Base-by-base conservation (phyloP, 345 rosid species). In the Eucalyptus pumila region DNA sequence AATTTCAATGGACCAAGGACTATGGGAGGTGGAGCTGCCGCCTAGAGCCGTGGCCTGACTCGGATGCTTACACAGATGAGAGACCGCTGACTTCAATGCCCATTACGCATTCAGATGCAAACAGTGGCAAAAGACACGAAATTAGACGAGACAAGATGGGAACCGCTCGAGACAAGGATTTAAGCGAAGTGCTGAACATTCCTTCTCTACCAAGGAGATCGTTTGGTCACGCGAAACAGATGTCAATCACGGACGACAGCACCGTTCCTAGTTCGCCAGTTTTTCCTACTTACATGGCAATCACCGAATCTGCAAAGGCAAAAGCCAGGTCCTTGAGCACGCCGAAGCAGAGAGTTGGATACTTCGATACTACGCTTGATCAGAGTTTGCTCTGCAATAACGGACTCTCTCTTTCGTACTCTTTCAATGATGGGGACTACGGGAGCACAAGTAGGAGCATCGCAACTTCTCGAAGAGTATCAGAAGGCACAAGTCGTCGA, bases 241-340 rank as follows among this genome's bases (percentile, higher is more conserved):
- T 88, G 88, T 69, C 88, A 5, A 50, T 87, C 52, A 92, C 90
- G 15, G 96, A 93, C 1, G 95, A 93, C 8, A 89, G 89, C 90
- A 91, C 93, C 72, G 83, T 91, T 86, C 93, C 91, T 14, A 90
- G 92, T 72, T 95, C 97, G 26, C 95, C 93, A 7, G 94, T 91
- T 19, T 94, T 92, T 34, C 96, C 96, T 27, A 91, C 95, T n/a
- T 96, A 94, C 89, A 95, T 94, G 97, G 95, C 93, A 3, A 91
- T 94, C 85, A 97, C 97, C 34, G 93, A 96, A 89, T 94, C 97
- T n/a, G 93, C 98, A 87, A 96, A 89, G 92, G 96, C 96, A 19
- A 97, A 94, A 93, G 89, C 92, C 65, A 95, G 99, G 93, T 97
- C 98, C 26, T 88, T 93, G 90, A 97, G 99, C 94, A 94, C 95